Evolutionary conservation across 2,329 filamentous ascomycete genomes (phyloP).

Genomic region (Colletotrichum gigasporum): DNA sequence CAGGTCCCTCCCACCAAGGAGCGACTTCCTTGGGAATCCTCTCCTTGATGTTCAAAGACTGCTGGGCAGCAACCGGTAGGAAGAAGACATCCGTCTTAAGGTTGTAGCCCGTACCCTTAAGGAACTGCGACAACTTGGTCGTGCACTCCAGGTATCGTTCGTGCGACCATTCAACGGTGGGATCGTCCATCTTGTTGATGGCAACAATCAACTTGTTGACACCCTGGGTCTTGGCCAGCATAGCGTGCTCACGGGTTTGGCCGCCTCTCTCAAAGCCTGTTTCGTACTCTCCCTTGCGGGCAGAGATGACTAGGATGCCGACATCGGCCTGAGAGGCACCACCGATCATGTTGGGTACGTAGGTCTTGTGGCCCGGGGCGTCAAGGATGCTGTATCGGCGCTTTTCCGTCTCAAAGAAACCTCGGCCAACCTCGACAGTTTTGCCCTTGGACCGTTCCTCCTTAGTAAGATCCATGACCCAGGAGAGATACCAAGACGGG

Average conservation of each 20-base stretch:
- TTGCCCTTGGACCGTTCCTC: constrained; percentile 97
- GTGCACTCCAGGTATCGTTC: constrained; percentile 94
- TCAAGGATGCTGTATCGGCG: constrained; percentile 96
- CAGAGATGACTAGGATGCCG: constrained; percentile 94
- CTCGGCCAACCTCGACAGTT: constrained; percentile 95
- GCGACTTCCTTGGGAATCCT: constrained; percentile 79
- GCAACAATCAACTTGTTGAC: constrained; percentile 95
- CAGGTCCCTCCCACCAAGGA: constrained; percentile 89
- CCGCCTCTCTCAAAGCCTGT: constrained; percentile 97
- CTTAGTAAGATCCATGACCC: constrained; percentile 96
- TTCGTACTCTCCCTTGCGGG: constrained; percentile 98
- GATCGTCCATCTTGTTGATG: constrained; percentile 99
- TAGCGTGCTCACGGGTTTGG: constrained; percentile 96
- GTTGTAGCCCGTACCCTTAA: constrained; percentile 95
- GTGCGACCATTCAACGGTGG: constrained; percentile 95
- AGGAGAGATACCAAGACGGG: constrained; percentile 99
- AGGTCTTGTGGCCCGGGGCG: constrained; percentile 97
- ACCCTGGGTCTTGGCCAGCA: constrained; percentile 97
- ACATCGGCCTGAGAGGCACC: constrained; percentile 93
- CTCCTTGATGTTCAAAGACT: constrained; percentile 86
- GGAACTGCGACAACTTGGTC: constrained; percentile 84
- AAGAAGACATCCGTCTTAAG: constrained; percentile 92
- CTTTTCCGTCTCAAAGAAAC: constrained; percentile 97
- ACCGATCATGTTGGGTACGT: constrained; percentile 98
- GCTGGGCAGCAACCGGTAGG: constrained; percentile 96